Base-by-base conservation (phyloP, 2,329 filamentous ascomycete species). In the Aspergillus hiratsukae region DNA sequence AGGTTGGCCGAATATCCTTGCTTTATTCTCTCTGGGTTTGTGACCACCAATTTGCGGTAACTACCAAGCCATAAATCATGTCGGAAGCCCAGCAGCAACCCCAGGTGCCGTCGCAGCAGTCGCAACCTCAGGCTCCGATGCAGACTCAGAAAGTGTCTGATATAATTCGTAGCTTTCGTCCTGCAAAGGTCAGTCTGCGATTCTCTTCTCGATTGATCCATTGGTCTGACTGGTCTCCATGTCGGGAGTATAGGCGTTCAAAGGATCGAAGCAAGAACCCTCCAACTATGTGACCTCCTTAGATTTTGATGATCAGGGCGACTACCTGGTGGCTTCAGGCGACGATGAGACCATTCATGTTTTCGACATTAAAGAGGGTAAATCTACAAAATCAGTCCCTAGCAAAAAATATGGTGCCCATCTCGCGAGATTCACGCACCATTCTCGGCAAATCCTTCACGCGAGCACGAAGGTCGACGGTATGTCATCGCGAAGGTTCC, bases 401-500 rank as follows among this genome's bases (percentile, higher is more conserved):
- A 95, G 90, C 76, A 96, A 97, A 71, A 99, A 99, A 72, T 99
- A 99, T 68, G 94, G 94, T 58, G 91, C 91, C 19, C 94, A 96
- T 71, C 83, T 97, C 55, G 94, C 94, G 40, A 89, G 90, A 65
- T 99, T 97, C 74, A 96, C 93, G 1, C 94, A 97, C 71, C 89
- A 93, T 58, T 87, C 87, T 62, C 90, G 90, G 23, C 92, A 90
- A 71, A 91, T 99, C 69, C 87, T 99, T 58, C 97, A 97, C 69
- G 92, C 94, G 52, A 96, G 90, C 71, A 99, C 94, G 11, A 97
- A 96, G 71, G 86, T 95, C 66, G 95, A 99, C 69, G 84, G 88
- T 91, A 78, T 59, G 78, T 58, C 54, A 23, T 51, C 11, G 29
- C 14, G 9, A 19, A 10, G 21, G 5, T 25, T 49, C 31, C 25